Conservation (phyloP, 345 rosid genomes). For the Rhodamnia rubescens region DNA sequence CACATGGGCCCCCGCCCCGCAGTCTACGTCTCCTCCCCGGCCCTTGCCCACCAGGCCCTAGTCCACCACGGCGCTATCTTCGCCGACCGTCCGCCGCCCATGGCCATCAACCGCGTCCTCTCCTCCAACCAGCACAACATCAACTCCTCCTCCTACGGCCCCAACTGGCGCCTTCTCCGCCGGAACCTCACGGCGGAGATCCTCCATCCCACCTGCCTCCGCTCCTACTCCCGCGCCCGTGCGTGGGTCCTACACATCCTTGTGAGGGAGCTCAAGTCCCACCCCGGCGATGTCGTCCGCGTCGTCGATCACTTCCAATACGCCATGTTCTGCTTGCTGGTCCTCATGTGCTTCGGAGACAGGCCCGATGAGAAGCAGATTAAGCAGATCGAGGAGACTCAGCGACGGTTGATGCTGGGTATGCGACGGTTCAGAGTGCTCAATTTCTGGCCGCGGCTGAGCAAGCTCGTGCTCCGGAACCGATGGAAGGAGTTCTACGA, state of each 20-base stretch:
- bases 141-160: not conserved
- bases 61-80: not conserved
- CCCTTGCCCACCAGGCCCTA: not conserved
- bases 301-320: not conserved
- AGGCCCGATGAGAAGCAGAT: not conserved
- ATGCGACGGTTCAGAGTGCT: not conserved
- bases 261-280: not conserved
- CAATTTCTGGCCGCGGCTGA: not conserved
- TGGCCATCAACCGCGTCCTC: not conserved
- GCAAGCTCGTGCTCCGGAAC: not conserved
- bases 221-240: not conserved
- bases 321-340: not conserved
- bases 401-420: not conserved
- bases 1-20: not conserved
- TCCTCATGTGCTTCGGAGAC: conserved; percentile 3
- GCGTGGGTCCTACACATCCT: not conserved
- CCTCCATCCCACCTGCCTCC: not conserved
- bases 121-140: not conserved
- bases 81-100: not conserved
- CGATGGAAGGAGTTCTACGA: not conserved
- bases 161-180: not conserved
- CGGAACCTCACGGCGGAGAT: not conserved
- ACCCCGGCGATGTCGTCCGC: not conserved
- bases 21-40: not conserved
- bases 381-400: not conserved